Evolutionary conservation across 768 basidiomycete species (phyloP).

Genomic region (Cystofilobasidium capitatum): DNA sequence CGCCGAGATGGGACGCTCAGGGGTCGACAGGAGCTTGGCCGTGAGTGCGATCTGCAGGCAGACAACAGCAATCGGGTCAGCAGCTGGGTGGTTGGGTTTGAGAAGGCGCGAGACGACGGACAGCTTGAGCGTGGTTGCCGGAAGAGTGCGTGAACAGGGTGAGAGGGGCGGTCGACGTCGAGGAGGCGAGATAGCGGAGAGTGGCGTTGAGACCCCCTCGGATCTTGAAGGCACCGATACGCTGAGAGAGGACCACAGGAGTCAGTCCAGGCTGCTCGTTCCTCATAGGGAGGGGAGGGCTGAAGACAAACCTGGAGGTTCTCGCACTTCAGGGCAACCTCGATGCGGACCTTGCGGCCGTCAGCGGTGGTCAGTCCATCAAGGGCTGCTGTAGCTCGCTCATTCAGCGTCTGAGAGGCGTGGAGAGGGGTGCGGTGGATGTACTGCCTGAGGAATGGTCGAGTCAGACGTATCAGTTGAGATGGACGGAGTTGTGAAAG

Average conservation of each 20-base stretch:
- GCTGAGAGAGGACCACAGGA: background rate
- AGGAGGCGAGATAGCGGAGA: background rate
- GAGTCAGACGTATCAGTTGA: background rate
- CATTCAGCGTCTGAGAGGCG: background rate
- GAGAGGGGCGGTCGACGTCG: background rate
- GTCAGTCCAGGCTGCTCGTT: background rate
- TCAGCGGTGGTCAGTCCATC: background rate
- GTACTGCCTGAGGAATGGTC: background rate
- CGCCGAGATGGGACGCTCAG: conserved; percentile 1
- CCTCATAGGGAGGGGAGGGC: background rate
- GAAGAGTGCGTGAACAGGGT: conserved; percentile 6
- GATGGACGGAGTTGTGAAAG: background rate
- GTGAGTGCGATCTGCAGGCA: background rate
- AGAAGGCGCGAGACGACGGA: background rate
- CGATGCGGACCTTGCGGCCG: background rate
- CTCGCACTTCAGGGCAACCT: conserved; percentile 8
- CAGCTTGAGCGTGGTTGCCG: conserved; percentile 1
- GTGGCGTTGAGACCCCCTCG: conserved; percentile 6
- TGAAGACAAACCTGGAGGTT: background rate
- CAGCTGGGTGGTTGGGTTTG: background rate
- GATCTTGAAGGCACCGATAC: conserved; percentile 1
- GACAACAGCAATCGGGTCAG: too few species aligned
- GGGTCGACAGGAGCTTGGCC: conserved; percentile 6
- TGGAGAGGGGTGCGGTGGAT: conserved; percentile 2
- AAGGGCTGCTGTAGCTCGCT: background rate